phyloP scores from a whole-genome alignment of 805 yeast species.

The Ogataea ganodermae region DNA sequence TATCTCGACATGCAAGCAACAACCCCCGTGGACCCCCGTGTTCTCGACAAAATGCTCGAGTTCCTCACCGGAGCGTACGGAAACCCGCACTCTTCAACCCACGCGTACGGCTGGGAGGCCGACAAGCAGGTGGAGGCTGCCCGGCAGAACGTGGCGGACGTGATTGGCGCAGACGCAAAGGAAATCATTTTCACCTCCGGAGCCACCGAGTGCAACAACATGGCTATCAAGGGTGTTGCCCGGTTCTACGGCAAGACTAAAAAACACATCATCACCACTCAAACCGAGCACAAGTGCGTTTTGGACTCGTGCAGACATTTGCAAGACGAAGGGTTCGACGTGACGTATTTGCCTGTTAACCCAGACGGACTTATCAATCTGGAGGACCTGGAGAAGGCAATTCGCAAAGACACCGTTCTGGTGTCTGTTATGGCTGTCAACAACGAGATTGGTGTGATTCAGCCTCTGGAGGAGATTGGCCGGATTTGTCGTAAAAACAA shows the following conservation, averaged over 20 bases:
- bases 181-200: conserved; percentile 97
- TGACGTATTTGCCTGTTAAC: conserved; percentile 86
- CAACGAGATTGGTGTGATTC: conserved; percentile 97
- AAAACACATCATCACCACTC: conserved; percentile 92
- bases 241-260: conserved; percentile 88
- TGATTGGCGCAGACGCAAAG: conserved; percentile 92
- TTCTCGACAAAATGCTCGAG: conserved; percentile 81
- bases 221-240: conserved; percentile 94
- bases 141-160: conserved; percentile 74
- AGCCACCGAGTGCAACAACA: conserved; percentile 96
- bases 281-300: conserved; percentile 99
- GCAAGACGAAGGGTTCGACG: conserved; percentile 96
- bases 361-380: conserved; percentile 77
- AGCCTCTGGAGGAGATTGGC: conserved; percentile 94
- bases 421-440: conserved; percentile 97
- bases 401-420: conserved; percentile 86
- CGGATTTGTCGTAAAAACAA: conserved; percentile 80
- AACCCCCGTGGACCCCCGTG: conserved; percentile 97
- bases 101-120: conserved; percentile 98
- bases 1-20: conserved; percentile 98
- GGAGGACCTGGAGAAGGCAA: conserved; percentile 76
- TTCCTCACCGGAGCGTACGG: conserved; percentile 94
- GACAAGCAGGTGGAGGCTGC: conserved; percentile 89
- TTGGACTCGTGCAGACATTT: conserved; percentile 91
- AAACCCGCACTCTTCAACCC: conserved; percentile 97